Conservation (phyloP, 2,329 filamentous ascomycete species). For the Microsporum canis region DNA sequence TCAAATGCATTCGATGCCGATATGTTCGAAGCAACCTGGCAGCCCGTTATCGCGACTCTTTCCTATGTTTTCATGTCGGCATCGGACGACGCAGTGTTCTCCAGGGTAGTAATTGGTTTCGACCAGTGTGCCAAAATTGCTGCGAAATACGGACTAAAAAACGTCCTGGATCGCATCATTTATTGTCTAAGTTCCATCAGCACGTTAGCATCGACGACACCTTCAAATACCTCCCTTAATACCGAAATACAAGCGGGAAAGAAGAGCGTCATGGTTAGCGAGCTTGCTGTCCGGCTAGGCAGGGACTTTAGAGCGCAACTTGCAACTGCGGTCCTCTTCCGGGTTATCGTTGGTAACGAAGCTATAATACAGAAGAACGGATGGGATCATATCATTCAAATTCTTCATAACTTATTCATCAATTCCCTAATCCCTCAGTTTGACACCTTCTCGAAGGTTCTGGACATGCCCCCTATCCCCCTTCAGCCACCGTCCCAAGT, state of each 20-base stretch:
- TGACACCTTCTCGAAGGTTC: constrained; percentile 53
- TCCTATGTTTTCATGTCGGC: constrained; percentile 99
- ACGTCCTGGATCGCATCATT: constrained; percentile 86
- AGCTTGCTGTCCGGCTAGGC: constrained; percentile 90
- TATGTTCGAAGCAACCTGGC: constrained; percentile 96
- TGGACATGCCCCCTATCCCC: constrained; percentile 71
- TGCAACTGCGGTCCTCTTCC: constrained; percentile 88
- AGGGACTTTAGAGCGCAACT: constrained; percentile 88
- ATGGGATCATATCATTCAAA: constrained; percentile 60
- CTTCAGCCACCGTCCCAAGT: constrained; percentile 84
- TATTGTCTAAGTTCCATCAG: constrained; percentile 85
- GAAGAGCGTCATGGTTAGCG: constrained; percentile 95
- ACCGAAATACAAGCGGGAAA: constrained; percentile 90
- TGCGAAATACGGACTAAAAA: constrained; percentile 66
- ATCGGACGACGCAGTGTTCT: constrained; percentile 90
- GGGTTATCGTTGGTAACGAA: constrained; percentile 79
- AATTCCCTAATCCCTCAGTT: constrained; percentile 85
- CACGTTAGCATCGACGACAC: constrained; percentile 62
- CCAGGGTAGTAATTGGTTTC: constrained; percentile 84
- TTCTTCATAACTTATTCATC: constrained; percentile 90
- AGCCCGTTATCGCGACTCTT: constrained; percentile 81
- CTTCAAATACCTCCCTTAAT: constrained; percentile 77
- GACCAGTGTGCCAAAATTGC: constrained; percentile 93
- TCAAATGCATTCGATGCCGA: constrained; percentile 95
- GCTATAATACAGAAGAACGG: constrained; percentile 58